A percentile compares a stretch with the other conserved stretches of the same genome.
These are phyloP conservation scores for Clavispora carvajalis DNA, from an alignment of 805 yeast species.

Conservation along the genomic window DNA sequence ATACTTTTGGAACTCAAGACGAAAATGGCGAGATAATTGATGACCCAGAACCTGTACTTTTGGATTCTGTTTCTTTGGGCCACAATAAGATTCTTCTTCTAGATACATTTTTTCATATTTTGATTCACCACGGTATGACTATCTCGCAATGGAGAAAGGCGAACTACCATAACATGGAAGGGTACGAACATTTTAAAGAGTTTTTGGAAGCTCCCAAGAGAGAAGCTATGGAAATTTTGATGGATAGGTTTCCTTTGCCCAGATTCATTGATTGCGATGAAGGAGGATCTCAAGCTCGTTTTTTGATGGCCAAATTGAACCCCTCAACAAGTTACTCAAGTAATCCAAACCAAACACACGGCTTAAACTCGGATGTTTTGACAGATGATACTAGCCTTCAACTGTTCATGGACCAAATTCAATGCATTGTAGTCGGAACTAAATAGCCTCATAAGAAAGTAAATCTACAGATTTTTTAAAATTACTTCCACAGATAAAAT, in stretches of 20 bases:
- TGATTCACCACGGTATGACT: constrained; percentile 61
- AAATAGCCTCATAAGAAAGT: background rate
- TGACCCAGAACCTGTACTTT: constrained; percentile 59
- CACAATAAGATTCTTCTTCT: constrained; percentile 52
- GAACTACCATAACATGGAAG: constrained; percentile 58
- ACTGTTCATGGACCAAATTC: constrained; percentile 51
- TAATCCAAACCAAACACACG: constrained; percentile 28
- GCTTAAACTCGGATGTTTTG: constrained; percentile 32
- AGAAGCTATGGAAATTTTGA: constrained; percentile 60
- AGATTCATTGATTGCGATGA: constrained; percentile 70
- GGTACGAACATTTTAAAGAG: constrained; percentile 52
- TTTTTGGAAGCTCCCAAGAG: constrained; percentile 57
- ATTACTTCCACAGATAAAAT: too few relatives aligned
- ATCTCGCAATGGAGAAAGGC: constrained; percentile 64
- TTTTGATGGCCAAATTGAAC: constrained; percentile 62
- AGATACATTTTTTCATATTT: constrained; percentile 66
- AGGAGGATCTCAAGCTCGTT: constrained; percentile 73
- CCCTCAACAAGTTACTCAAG: constrained; percentile 55
- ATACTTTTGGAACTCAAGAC: constrained; percentile 32
- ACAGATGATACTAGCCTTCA: constrained; percentile 61
- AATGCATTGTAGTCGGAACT: constrained; percentile 25
- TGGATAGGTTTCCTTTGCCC: constrained; percentile 68
- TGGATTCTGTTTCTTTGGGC: constrained; percentile 59
- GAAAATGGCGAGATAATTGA: constrained; percentile 24
- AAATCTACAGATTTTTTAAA: background rate